Evolutionary conservation across 163 green algal species (phyloP), one percentile per base, ranked within the genome.

Genomic region (Scenedesmus sp.): DNA sequence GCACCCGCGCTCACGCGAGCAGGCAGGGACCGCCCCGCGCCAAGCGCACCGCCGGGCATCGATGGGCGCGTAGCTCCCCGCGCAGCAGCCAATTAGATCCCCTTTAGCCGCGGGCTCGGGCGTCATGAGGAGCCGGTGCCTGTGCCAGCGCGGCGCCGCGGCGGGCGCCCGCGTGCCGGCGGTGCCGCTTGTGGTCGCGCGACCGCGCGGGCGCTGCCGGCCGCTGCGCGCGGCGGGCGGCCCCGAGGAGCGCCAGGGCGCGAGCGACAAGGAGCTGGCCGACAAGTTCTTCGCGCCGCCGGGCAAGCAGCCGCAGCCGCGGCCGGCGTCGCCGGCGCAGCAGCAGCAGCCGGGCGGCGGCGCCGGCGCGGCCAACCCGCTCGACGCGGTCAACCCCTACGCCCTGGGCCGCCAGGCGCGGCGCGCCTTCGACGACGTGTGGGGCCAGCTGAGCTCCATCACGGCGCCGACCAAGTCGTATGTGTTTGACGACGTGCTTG

Each of bases 341-440:
- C 26, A 66, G 69, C 14, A 10, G 7, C 42, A 65, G 67, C 48
- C 63, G 31, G 54, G 33, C 36, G 39, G 7, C 7, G 39, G 28
- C 29, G 70, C 56, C 17, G 60, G 36, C 39, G 45, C 42, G 34
- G 67, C 48, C 54, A 81, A 81, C 74, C 28, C 75, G 50, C 18
- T 81, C 14, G 74, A 75, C 51, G 84, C 53, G 34, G 80, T 91
- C 47, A 92, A 92, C 51, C 89, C 89, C 18, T 87, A 88, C 34
- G 70, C 69, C 39, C 80, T 94, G 3, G 89, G 89, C 17, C 81
- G 86, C 0, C 75, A 88, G 39, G 89, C 89, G 14, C 78, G 91
- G 7, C 81, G 89, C 39, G 88, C 91, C 0, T 95, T 97, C 77
- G 91, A 98, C 63, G 89, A 96, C 22, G 88, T 97, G 0, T 98